Percentiles rank a stretch among this genome's conserved stretches.
phyloP scores from a whole-genome alignment of 2,329 filamentous ascomycete genomes.

The Talaromyces islandicus region DNA sequence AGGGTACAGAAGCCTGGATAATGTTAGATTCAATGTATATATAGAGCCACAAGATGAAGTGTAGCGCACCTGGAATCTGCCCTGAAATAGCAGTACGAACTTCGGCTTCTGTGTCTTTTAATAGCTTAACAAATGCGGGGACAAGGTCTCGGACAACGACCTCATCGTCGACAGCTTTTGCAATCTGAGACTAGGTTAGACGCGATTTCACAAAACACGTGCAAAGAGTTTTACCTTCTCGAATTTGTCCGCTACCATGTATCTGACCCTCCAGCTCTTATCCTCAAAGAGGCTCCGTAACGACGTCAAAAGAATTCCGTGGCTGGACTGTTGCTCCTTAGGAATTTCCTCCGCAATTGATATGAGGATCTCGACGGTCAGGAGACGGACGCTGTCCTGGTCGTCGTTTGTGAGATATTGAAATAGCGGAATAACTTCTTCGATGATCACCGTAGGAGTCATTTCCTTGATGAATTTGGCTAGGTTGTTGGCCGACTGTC shows the following conservation, averaged over 20 bases:
- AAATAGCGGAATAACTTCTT: slow-evolving; percentile 98
- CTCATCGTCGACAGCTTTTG: slow-evolving; percentile 96
- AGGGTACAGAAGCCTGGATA: slow-evolving; percentile 76
- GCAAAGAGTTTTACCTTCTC: slow-evolving; percentile 63
- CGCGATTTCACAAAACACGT: not conserved
- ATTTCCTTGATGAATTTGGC: slow-evolving; percentile 98
- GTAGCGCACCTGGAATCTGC: slow-evolving; percentile 71
- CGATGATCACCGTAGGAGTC: slow-evolving; percentile 82
- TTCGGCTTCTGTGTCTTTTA: slow-evolving; percentile 97
- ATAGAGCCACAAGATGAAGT: not conserved
- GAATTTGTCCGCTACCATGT: slow-evolving; percentile 98
- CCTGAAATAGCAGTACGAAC: slow-evolving; percentile 94
- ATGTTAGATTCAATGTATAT: slow-evolving; percentile 15
- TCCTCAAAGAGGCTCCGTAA: slow-evolving; percentile 93
- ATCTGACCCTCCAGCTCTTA: slow-evolving; percentile 98
- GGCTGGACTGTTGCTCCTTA: slow-evolving; percentile 95
- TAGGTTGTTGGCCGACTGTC: slow-evolving; percentile 92
- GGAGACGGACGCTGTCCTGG: slow-evolving; percentile 90
- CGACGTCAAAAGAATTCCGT: slow-evolving; percentile 85
- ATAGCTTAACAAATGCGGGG: slow-evolving; percentile 91
- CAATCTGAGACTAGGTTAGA: slow-evolving; percentile 58
- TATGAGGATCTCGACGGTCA: slow-evolving; percentile 95
- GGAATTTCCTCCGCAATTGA: slow-evolving; percentile 95
- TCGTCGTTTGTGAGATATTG: slow-evolving; percentile 95
- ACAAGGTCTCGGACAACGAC: slow-evolving; percentile 90